Evolutionary conservation across 306 rosid genomes (phyloP).

Genomic region (Purshia tridentata): DNA sequence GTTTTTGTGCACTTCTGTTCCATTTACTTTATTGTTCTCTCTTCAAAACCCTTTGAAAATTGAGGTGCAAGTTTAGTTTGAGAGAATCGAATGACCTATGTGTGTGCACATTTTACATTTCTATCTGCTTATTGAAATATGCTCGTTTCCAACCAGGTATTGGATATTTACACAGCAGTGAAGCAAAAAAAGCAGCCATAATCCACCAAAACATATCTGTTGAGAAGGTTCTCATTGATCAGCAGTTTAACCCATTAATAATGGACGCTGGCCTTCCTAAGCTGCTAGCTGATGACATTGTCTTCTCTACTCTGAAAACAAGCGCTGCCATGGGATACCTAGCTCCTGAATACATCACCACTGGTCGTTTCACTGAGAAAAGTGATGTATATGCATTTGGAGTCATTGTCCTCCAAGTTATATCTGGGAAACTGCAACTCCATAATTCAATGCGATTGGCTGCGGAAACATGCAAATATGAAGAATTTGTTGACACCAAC

Average conservation of each 20-base stretch:
- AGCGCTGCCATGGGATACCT: constrained; percentile 99
- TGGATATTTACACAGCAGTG: constrained; percentile 69
- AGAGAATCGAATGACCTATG: background rate
- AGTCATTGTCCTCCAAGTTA: constrained; percentile 75
- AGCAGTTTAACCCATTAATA: constrained; percentile 67
- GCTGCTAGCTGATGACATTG: constrained; percentile 92
- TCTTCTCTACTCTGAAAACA: constrained; percentile 81
- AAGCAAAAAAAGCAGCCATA: constrained; percentile 60
- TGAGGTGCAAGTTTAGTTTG: background rate
- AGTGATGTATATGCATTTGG: constrained; percentile 94
- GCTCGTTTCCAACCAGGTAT: constrained; percentile 53
- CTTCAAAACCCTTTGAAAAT: background rate
- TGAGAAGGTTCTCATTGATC: constrained; percentile 76
- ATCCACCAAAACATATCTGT: constrained; percentile 87
- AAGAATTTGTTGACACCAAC: constrained; percentile 59
- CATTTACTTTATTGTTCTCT: background rate
- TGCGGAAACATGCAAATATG: constrained; percentile 48
- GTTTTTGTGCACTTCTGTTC: background rate
- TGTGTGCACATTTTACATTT: background rate
- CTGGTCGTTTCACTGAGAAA: constrained; percentile 88
- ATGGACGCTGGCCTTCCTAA: constrained; percentile 76
- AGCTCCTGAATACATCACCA: constrained; percentile 87
- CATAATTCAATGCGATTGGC: constrained; percentile 50
- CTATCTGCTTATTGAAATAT: background rate
- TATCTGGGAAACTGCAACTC: constrained; percentile 59